Evolutionary conservation across 2,329 filamentous ascomycete genomes (phyloP).

Genomic region (Myotisia sp.): DNA sequence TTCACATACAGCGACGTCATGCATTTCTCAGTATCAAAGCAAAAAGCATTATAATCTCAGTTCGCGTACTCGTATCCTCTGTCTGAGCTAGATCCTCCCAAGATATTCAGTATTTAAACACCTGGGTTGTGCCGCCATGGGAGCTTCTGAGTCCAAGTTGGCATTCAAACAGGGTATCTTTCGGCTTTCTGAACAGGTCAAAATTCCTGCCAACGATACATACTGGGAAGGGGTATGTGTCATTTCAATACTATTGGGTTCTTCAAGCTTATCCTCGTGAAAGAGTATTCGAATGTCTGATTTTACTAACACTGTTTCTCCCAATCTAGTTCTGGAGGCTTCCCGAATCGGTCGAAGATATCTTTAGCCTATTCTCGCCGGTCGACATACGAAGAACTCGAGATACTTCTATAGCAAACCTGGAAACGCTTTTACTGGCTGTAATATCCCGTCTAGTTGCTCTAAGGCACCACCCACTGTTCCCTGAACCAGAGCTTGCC

Average conservation of each 20-base stretch:
- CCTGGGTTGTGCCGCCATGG: slow-evolving; percentile 45
- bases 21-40: too few species aligned
- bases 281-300: neutral
- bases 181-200: slow-evolving; percentile 76
- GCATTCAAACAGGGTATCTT: slow-evolving; percentile 99
- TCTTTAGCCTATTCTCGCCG: slow-evolving; percentile 89
- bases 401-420: slow-evolving; percentile 69
- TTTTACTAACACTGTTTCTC: neutral
- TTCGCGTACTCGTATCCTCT: too few species aligned
- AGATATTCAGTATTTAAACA: too few species aligned
- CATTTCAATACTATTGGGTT: too few species aligned
- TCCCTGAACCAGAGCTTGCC: slow-evolving; percentile 73
- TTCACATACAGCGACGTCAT: too few species aligned
- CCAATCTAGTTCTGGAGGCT: slow-evolving; percentile 77
- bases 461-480: slow-evolving; percentile 76
- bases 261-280: neutral
- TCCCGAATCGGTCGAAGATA: slow-evolving; percentile 85
- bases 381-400: slow-evolving; percentile 77
- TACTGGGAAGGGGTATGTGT: slow-evolving; percentile 79
- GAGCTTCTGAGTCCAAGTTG: slow-evolving; percentile 95
- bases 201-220: slow-evolving; percentile 72
- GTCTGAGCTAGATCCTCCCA: too few species aligned
- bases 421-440: slow-evolving; percentile 76
- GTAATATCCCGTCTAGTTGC: slow-evolving; percentile 70
- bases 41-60: too few species aligned